These are phyloP conservation scores for Rhododendron williamsianum DNA, from an alignment of 148 eudicot genomes.

Conservation along the genomic window DNA sequence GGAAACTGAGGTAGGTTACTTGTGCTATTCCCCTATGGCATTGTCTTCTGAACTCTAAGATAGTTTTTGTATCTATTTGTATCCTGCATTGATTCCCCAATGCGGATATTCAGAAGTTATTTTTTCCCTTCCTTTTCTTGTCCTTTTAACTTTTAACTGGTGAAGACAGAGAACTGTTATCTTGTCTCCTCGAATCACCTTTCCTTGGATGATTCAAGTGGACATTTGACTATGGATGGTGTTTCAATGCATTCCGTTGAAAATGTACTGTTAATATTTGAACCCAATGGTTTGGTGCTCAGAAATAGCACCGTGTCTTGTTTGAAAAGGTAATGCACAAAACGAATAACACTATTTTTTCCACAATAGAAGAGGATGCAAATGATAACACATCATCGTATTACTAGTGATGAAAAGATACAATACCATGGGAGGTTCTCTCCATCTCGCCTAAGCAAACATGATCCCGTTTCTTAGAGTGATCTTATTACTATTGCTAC, in stretches of 20 bases:
- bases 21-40: conserved; percentile 19
- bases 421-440: background rate
- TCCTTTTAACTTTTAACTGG: background rate
- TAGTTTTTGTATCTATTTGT: background rate
- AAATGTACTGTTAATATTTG: background rate
- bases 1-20: conserved; percentile 7
- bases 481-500: background rate
- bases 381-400: background rate
- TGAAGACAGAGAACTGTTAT: background rate
- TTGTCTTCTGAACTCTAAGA: background rate
- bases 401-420: background rate
- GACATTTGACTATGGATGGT: background rate
- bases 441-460: background rate
- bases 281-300: background rate
- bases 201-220: background rate
- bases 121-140: background rate
- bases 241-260: background rate
- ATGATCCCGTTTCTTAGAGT: background rate
- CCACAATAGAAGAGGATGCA: background rate
- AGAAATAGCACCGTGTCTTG: background rate
- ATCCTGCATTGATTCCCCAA: background rate
- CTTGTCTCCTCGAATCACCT: background rate
- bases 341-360: background rate
- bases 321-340: background rate
- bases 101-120: background rate